Evolutionary conservation across 1,284 basidiomycete species (phyloP).

Genomic region (Marasmius tenuissimus): DNA sequence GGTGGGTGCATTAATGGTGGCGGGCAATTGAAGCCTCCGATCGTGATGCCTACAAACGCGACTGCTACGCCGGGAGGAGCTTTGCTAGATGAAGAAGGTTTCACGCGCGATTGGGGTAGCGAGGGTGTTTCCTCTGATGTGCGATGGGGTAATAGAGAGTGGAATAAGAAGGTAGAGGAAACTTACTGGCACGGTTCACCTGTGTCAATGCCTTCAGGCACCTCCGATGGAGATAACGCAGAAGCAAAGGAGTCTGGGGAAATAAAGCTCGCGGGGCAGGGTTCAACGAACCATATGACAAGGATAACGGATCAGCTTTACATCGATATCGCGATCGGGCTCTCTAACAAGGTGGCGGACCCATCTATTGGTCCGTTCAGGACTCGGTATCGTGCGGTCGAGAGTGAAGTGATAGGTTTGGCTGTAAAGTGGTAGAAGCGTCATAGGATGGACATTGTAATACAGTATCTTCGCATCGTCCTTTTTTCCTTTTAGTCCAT

Average conservation of each 20-base stretch:
- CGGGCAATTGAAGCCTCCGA: slow-evolving; percentile 81
- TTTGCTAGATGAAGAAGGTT: slow-evolving; percentile 60
- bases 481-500: too few relatives aligned
- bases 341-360: slow-evolving; percentile 35
- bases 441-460: slow-evolving; percentile 14
- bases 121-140: slow-evolving; percentile 42
- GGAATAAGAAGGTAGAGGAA: slow-evolving; percentile 76
- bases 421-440: slow-evolving; percentile 80
- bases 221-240: neutral
- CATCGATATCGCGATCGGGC: slow-evolving; percentile 40
- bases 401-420: slow-evolving; percentile 81
- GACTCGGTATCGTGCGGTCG: slow-evolving; percentile 85
- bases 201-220: slow-evolving; percentile 51
- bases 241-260: slow-evolving; percentile 8
- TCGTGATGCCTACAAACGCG: slow-evolving; percentile 37
- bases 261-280: slow-evolving; percentile 8
- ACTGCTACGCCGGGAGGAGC: slow-evolving; percentile 16
- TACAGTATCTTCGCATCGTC: neutral
- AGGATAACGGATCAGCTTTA: slow-evolving; percentile 44
- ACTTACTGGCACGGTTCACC: slow-evolving; percentile 64
- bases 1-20: slow-evolving; percentile 97
- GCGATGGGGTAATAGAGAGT: slow-evolving; percentile 77
- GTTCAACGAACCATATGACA: slow-evolving; percentile 8
- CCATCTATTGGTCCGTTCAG: slow-evolving; percentile 57
- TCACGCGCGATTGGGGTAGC: slow-evolving; percentile 53